Conservation (phyloP, 495 filamentous ascomycete genomes). For the Pseudoneurospora amorphoporcata region DNA sequence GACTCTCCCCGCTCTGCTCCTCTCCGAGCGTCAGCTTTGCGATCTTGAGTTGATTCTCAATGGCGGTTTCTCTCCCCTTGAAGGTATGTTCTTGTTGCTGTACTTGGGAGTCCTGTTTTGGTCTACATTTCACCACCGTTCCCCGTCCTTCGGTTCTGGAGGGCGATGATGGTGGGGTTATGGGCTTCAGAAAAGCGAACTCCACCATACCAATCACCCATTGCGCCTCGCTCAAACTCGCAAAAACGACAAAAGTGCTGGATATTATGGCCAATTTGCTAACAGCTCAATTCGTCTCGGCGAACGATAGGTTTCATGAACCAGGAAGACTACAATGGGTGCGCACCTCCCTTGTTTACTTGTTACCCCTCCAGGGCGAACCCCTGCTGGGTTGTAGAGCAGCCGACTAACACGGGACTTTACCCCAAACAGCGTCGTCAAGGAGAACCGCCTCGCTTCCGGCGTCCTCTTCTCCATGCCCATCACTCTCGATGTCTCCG, state of each 20-base stretch:
- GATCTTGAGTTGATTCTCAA: slow-evolving; percentile 94
- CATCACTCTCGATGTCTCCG: slow-evolving; percentile 79
- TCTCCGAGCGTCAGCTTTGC: slow-evolving; percentile 90
- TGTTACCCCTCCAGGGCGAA: background rate
- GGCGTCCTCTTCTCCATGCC: slow-evolving; percentile 95
- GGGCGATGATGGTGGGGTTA: slow-evolving; percentile 6
- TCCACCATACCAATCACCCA: slow-evolving; percentile 13
- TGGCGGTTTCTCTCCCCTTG: slow-evolving; percentile 93
- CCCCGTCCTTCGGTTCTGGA: background rate
- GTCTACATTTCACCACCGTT: background rate
- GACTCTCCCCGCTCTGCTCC: slow-evolving; percentile 68
- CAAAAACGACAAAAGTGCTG: background rate
- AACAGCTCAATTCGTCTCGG: slow-evolving; percentile 10
- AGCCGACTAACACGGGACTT: background rate
- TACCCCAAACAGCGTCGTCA: slow-evolving; percentile 58
- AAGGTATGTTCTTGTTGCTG: slow-evolving; percentile 52
- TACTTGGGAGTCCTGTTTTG: background rate
- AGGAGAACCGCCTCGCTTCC: slow-evolving; percentile 71
- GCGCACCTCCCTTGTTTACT: slow-evolving; percentile 19
- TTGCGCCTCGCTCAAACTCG: background rate
- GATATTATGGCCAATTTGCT: background rate
- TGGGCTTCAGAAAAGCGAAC: slow-evolving; percentile 15
- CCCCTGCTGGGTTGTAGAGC: background rate
- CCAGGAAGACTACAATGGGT: slow-evolving; percentile 92
- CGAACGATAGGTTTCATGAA: slow-evolving; percentile 77